Base-by-base conservation (phyloP, 768 basidiomycete genomes). In the Hirschioporus abietinus region DNA sequence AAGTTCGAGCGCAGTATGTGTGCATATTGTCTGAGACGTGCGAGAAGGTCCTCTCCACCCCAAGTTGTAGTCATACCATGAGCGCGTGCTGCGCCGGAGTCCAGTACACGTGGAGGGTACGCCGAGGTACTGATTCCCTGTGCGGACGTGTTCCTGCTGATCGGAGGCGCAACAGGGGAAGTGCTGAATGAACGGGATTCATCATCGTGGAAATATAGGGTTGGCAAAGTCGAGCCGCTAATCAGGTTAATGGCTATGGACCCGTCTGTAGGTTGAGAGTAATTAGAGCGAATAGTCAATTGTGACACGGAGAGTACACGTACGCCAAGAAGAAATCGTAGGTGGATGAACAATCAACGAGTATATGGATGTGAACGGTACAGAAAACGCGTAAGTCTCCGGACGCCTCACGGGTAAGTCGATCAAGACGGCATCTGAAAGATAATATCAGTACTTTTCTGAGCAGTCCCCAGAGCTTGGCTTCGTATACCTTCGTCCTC, bases 191-290 rank as follows among this genome's bases (percentile, higher is more conserved):
- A 95, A 35, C 86, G 86, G 0, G 95, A 96, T 76, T 98, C 96
- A 71, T 99, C 96, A 74, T 99, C 97, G 76, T 99, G 97, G 76
- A 99, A 99, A 76, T 95, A 88, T 1, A 99, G 84, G 0, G 92
- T 93, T 0, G 95, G 93, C 0, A 97, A 83, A 0, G 95, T 92
- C 63, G 90, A 86, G 34, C 91, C 90, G 70, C 88, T 92, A 69
- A 89, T 92, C 66, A 94, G 88, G 75, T 96, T 96, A 68, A 99
- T 86, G 52, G 88, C 92, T 68, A 96, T 85, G 23, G 91, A 91
- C 6, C 95, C 95, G 73, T 95, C 92, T 96, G 72, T 60, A 65
- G 25, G 71, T 63, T 67, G 73, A 72, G 68, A 72, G 68, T 60
- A 67, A 65, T 63, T 69, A 78, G 61, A 66, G 72, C 75, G 71